These are phyloP conservation scores for Leccinum griseonigrum DNA, from an alignment of 1,284 basidiomycete species.

Conservation along the genomic window DNA sequence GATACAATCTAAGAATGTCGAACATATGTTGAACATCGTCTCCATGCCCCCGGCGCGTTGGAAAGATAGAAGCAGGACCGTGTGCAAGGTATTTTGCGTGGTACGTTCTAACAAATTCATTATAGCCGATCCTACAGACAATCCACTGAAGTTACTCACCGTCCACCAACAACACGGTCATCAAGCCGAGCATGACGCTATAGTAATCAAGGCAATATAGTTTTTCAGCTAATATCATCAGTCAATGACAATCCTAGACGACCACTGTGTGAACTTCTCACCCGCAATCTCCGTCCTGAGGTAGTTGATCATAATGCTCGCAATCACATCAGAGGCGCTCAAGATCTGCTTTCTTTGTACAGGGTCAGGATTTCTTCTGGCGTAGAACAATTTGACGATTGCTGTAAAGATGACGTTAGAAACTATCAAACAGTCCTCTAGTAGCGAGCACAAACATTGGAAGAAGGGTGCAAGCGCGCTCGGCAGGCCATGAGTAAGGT, in stretches of 20 bases:
- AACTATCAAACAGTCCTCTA: background rate
- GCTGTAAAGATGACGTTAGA: constrained; percentile 43
- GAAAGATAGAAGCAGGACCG: constrained; percentile 77
- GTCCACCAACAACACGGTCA: constrained; percentile 78
- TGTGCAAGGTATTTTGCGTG: constrained; percentile 74
- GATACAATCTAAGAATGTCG: constrained; percentile 57
- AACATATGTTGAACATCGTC: constrained; percentile 62
- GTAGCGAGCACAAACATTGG: constrained; percentile 59
- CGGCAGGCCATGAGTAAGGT: constrained; percentile 80
- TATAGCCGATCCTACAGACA: constrained; percentile 1
- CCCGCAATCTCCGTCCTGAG: constrained; percentile 58
- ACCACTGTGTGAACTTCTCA: constrained; percentile 32
- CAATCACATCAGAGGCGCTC: constrained; percentile 67
- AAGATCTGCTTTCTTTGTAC: constrained; percentile 78
- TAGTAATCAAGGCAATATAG: constrained; percentile 60
- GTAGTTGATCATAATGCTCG: constrained; percentile 73
- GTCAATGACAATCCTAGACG: constrained; percentile 4
- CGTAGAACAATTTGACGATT: constrained; percentile 85
- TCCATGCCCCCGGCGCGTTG: constrained; percentile 73
- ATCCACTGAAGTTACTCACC: constrained; percentile 47
- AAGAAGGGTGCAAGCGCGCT: constrained; percentile 82
- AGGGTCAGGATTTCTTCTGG: constrained; percentile 74
- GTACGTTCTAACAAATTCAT: constrained; percentile 58
- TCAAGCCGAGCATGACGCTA: constrained; percentile 76
- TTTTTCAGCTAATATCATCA: constrained; percentile 44